Percentiles rank a stretch among this genome's conserved stretches.
Conservation (phyloP, 768 basidiomycete genomes). For the Hortiboletus campestris region DNA sequence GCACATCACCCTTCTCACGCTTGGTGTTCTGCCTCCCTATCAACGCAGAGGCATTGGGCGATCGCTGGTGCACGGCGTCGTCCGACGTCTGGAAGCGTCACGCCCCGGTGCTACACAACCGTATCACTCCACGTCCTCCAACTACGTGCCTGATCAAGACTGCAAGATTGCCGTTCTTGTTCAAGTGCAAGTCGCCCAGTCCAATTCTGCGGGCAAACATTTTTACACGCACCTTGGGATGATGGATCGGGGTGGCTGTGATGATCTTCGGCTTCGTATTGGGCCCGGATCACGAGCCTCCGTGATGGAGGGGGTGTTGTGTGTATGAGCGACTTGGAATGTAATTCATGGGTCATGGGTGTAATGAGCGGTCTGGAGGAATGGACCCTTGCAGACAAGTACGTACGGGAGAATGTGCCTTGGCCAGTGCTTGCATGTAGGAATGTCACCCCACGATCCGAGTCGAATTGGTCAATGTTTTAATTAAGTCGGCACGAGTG, state of each 20-base stretch:
- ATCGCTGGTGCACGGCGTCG: slow-evolving; percentile 26
- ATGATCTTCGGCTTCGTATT: slow-evolving; percentile 8
- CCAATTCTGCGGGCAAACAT: slow-evolving; percentile 24
- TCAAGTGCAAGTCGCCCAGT: slow-evolving; percentile 27
- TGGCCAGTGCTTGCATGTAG: too few species aligned
- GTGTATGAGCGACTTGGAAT: slow-evolving; percentile 7
- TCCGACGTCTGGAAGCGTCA: slow-evolving; percentile 24
- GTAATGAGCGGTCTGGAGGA: background rate
- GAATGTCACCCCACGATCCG: too few species aligned
- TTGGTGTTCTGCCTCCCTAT: slow-evolving; percentile 28
- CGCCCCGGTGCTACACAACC: background rate
- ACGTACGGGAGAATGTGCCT: too few species aligned
- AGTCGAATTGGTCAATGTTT: too few species aligned
- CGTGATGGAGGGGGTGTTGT: slow-evolving; percentile 27
- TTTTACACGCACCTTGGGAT: slow-evolving; percentile 32
- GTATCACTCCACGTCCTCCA: background rate
- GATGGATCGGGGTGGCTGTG: slow-evolving; percentile 19
- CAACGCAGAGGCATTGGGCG: slow-evolving; percentile 31
- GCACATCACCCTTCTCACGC: slow-evolving; percentile 29
- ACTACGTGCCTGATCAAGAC: background rate
- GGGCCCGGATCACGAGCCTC: slow-evolving; percentile 21
- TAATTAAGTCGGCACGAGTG: too few species aligned
- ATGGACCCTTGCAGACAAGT: too few species aligned
- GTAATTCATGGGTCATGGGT: background rate
- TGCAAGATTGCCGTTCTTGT: slow-evolving; percentile 22